A percentile compares a stretch with the other conserved stretches of the same genome.
Conservation (phyloP, 768 basidiomycete species). For the Tulasnella sp. region DNA sequence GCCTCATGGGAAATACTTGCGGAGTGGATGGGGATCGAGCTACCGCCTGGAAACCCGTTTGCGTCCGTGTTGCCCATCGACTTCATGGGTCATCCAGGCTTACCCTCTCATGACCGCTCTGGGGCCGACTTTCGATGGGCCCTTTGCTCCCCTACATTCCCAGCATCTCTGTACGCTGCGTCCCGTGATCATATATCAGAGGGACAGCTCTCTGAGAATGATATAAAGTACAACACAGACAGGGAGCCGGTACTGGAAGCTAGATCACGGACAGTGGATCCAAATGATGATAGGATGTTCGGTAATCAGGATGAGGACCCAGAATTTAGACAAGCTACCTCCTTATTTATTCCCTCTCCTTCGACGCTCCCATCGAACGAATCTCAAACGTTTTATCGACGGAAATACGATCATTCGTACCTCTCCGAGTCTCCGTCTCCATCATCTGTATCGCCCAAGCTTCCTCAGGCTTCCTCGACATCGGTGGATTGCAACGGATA, state of each 20-base stretch:
- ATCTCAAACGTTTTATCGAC: too few relatives aligned
- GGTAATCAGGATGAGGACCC: too few relatives aligned
- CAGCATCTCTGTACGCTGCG: background rate
- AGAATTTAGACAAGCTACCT: too few relatives aligned
- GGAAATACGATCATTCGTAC: too few relatives aligned
- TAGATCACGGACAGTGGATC: background rate
- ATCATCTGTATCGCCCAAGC: too few relatives aligned
- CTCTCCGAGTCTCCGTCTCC: too few relatives aligned
- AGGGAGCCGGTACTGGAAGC: background rate
- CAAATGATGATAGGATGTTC: too few relatives aligned
- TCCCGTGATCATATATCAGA: background rate
- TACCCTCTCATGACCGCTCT: constrained; percentile 2
- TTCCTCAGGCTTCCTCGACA: too few relatives aligned
- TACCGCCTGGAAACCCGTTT: background rate
- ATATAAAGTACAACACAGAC: background rate
- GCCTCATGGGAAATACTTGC: background rate
- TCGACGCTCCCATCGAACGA: too few relatives aligned
- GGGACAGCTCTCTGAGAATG: background rate
- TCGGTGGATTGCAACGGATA: too few relatives aligned
- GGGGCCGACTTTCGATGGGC: background rate
- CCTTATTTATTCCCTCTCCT: too few relatives aligned
- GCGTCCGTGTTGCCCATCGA: background rate
- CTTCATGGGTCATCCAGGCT: too few relatives aligned
- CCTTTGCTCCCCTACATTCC: background rate
- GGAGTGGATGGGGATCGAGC: background rate